Evolutionary conservation across 192 early-diverging fungal species (phyloP).

Genomic region (Entomortierella lignicola): DNA sequence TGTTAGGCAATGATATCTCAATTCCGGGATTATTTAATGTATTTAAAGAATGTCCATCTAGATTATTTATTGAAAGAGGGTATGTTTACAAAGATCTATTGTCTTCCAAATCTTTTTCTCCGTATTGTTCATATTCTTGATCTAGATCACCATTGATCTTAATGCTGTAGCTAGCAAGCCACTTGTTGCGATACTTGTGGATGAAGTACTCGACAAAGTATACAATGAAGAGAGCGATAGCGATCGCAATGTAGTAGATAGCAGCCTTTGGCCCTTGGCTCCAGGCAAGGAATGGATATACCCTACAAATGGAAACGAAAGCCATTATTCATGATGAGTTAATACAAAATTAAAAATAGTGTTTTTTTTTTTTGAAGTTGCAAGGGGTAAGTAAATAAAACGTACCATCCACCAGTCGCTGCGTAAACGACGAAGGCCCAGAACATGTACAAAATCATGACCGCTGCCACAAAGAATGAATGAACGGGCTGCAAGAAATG

Average conservation of each 20-base stretch:
- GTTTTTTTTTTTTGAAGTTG: not conserved
- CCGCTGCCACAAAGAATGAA: conserved; percentile 20
- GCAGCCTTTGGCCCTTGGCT: conserved; percentile 30
- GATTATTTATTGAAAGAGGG: no score
- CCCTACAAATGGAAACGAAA: no score
- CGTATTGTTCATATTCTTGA: conserved; percentile 5
- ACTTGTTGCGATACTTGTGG: conserved; percentile 43
- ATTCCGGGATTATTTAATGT: not conserved
- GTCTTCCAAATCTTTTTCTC: conserved; percentile 15
- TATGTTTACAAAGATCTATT: not conserved
- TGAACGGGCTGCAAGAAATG: conserved; percentile 46
- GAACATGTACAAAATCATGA: conserved; percentile 49
- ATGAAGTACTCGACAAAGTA: conserved; percentile 28
- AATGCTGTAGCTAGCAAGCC: conserved; percentile 12
- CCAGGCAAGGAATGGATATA: conserved; percentile 52
- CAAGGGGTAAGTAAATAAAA: no score
- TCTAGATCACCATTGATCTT: conserved; percentile 23
- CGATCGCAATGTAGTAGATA: conserved; percentile 31
- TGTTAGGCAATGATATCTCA: no score
- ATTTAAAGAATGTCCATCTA: no score
- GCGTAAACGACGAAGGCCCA: conserved; percentile 39
- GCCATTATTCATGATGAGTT: no score
- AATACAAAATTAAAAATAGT: no score
- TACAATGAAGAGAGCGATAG: conserved; percentile 20
- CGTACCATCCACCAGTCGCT: conserved; percentile 25